Conservation (phyloP, 192 early-diverging fungal species). For the Backusella luteola region DNA sequence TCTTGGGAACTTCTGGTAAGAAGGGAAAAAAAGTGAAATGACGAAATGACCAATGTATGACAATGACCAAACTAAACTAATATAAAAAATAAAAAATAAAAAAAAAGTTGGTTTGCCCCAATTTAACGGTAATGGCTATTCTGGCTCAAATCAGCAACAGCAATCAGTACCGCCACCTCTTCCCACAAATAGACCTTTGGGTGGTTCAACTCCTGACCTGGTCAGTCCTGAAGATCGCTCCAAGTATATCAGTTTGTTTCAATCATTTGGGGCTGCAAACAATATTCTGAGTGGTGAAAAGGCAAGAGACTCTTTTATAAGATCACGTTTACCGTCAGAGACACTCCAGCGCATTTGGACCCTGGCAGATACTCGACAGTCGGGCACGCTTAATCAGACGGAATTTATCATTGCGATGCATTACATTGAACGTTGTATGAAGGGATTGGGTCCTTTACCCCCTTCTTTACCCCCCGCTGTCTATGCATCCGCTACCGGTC, state of each 20-base stretch:
- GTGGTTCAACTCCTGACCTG: conserved; percentile 38
- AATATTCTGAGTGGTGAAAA: conserved; percentile 32
- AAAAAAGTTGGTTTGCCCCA: conserved; percentile 27
- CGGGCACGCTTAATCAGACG: conserved; percentile 71
- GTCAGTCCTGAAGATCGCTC: conserved; percentile 30
- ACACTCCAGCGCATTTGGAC: conserved; percentile 78
- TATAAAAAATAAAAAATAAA: background rate
- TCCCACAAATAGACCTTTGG: background rate
- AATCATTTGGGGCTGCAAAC: conserved; percentile 16
- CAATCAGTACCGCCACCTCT: background rate
- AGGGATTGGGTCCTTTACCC: conserved; percentile 64
- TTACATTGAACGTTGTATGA: conserved; percentile 75
- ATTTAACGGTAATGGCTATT: conserved; percentile 23
- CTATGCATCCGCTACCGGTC: conserved; percentile 46
- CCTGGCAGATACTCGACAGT: conserved; percentile 73
- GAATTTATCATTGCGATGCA: conserved; percentile 94
- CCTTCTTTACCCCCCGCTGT: conserved; percentile 59
- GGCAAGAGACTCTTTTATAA: conserved; percentile 72
- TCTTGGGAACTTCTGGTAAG: conserved; percentile 12
- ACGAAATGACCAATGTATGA: background rate
- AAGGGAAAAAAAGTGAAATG: background rate
- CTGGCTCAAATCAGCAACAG: background rate
- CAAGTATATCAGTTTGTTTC: conserved; percentile 33
- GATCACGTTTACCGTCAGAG: conserved; percentile 74
- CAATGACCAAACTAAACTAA: background rate